A percentile compares a stretch with the other conserved stretches of the same genome.
Conservation (phyloP, 2,329 filamentous ascomycete genomes). For the Ceratocystis smalleyi region DNA sequence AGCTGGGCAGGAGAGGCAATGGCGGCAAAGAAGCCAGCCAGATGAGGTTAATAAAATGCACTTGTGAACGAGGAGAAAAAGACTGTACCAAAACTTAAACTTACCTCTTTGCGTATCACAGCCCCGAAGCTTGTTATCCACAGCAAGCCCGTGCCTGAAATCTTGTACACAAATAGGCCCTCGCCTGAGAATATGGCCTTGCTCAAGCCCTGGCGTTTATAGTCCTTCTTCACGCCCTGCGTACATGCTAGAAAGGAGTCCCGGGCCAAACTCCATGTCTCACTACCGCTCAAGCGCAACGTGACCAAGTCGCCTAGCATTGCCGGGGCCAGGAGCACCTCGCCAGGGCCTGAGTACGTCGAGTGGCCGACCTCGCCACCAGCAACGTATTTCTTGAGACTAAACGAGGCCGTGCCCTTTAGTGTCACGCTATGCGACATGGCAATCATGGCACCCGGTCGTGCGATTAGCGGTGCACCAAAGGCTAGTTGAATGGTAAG, state of each 20-base stretch:
- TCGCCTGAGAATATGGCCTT: conserved; percentile 94
- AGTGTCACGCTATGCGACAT: conserved; percentile 84
- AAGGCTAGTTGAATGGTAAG: conserved; percentile 79
- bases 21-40: background rate
- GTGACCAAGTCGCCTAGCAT: conserved; percentile 74
- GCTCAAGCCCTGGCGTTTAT: conserved; percentile 68
- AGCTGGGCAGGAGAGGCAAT: conserved; percentile 26
- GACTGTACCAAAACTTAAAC: conserved; percentile 24
- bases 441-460: conserved; percentile 81
- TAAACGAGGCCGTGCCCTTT: conserved; percentile 70
- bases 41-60: background rate
- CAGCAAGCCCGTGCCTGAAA: conserved; percentile 62
- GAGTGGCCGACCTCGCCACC: conserved; percentile 67
- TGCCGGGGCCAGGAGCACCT: conserved; percentile 67
- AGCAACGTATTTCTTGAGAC: conserved; percentile 75
- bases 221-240: conserved; percentile 73
- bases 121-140: conserved; percentile 92
- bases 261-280: conserved; percentile 70
- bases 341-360: conserved; percentile 75
- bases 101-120: conserved; percentile 83
- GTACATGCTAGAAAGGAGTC: conserved; percentile 79
- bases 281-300: conserved; percentile 54
- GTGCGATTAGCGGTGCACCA: conserved; percentile 66
- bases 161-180: conserved; percentile 78
- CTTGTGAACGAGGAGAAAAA: conserved; percentile 3